Base-by-base conservation (phyloP, 495 filamentous ascomycete species). In the Chlorociboria aeruginascens region DNA sequence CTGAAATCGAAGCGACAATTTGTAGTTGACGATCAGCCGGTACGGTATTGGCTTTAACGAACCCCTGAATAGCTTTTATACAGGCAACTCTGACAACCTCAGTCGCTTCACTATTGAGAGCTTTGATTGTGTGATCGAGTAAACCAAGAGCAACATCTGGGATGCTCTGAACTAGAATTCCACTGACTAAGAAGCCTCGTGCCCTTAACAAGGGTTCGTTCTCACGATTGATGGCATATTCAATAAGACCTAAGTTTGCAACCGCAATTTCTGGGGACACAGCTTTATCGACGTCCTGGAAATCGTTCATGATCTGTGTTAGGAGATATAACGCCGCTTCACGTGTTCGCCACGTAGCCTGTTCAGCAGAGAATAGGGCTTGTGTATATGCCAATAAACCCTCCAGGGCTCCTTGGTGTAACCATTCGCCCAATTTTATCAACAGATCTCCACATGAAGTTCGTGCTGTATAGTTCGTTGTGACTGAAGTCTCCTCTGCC, bases 401-500 rank as follows among this genome's bases (percentile, higher is more conserved):
- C 52, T 93, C 84, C 4, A 86, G 67, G 2, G 84, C 78, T 20
- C 72, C 69, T 28, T 70, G 66, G 48, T 77, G 75, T 32, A 93
- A 72, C 85, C 89, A 95, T 62, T 95, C 89, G 17, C 84, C 86
- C n/a, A 94, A 68, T 65, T 95, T 96, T 61, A 94, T 83, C 8
- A 92, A 72, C 25, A 97, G 69, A 59, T 95, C 90, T 28, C 88
- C 88, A 56, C 86, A 89, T 41, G 90, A 90, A 10, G 85, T 93
- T 42, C 92, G 76, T 28, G 92, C 85, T 2, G 90, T 94, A 62
- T 95, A 98, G 60, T 97, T 96, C 20, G 89, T 83, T n/a, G 88
- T 95, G 41, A 96, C 82, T 10, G 87, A 86, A 2, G 86, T 90
- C 64, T 98, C 92, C 58, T 98, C 92, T 0, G 88, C 88, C 28